These are phyloP conservation scores for Cladosporium sp. DNA, from an alignment of 2,329 filamentous ascomycete genomes.

Conservation along the genomic window DNA sequence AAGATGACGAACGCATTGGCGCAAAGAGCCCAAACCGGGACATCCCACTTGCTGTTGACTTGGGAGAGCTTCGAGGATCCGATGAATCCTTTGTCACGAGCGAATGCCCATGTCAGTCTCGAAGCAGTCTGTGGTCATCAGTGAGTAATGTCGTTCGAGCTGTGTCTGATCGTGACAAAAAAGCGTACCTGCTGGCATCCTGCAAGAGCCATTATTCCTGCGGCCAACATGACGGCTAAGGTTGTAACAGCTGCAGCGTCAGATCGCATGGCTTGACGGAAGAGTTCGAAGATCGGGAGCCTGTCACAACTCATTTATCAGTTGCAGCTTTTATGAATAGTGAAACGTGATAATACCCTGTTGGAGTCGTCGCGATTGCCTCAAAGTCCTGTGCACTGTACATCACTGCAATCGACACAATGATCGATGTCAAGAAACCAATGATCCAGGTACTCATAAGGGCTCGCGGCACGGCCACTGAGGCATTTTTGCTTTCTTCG, in stretches of 20 bases:
- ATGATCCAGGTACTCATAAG: constrained; percentile 1
- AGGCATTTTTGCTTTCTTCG: constrained; percentile 18
- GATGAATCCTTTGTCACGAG: constrained; percentile 53
- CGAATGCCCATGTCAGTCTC: constrained; percentile 44
- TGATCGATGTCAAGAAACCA: constrained; percentile 29
- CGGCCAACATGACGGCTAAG: not conserved
- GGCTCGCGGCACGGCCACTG: not conserved
- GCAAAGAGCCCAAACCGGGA: constrained; percentile 51
- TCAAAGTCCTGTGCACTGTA: constrained; percentile 38
- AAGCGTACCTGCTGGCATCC: not conserved
- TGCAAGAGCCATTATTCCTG: constrained; percentile 2
- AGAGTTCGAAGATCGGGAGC: constrained; percentile 12
- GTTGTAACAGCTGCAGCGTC: constrained; percentile 3
- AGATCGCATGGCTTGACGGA: constrained; percentile 6
- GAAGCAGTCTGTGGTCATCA: constrained; percentile 27
- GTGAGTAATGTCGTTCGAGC: too few species aligned
- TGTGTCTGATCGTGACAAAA: not conserved
- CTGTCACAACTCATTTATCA: not conserved
- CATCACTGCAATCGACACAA: constrained; percentile 41
- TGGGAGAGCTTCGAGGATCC: constrained; percentile 44
- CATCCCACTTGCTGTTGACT: constrained; percentile 47
- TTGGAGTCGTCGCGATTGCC: constrained; percentile 21
- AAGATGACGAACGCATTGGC: constrained; percentile 45
- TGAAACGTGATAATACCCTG: not conserved
- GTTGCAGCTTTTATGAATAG: not conserved